Conservation (phyloP, 192 early-diverging fungal genomes). For the Mortierella claussenii region DNA sequence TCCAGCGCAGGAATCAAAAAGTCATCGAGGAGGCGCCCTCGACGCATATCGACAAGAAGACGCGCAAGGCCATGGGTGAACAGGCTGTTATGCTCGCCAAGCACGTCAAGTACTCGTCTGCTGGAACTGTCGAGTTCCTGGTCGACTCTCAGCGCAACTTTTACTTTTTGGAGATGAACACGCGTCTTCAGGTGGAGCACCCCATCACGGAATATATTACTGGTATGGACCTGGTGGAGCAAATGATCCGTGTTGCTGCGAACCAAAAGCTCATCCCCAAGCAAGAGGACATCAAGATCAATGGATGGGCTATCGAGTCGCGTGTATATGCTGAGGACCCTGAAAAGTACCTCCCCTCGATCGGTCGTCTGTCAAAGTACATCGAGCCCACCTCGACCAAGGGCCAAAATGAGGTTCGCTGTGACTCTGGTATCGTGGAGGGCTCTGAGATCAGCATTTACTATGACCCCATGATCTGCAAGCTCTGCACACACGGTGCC, state of each 20-base stretch:
- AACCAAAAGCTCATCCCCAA: slow-evolving; percentile 74
- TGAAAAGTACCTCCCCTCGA: slow-evolving; percentile 91
- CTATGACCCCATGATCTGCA: slow-evolving; percentile 97
- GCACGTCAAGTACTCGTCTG: slow-evolving; percentile 78
- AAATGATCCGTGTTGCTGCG: slow-evolving; percentile 94
- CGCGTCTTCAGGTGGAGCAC: slow-evolving; percentile 84
- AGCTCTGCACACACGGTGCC: slow-evolving; percentile 86
- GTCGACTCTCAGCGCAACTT: slow-evolving; percentile 78
- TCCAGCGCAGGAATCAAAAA: slow-evolving; percentile 85
- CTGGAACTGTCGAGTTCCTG: slow-evolving; percentile 83
- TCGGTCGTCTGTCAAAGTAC: slow-evolving; percentile 88
- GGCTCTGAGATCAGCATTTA: slow-evolving; percentile 95
- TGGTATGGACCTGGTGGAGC: slow-evolving; percentile 91
- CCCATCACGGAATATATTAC: slow-evolving; percentile 85
- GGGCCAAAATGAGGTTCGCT: slow-evolving; percentile 74
- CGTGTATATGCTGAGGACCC: slow-evolving; percentile 98
- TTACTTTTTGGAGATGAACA: slow-evolving; percentile 88
- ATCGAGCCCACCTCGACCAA: slow-evolving; percentile 73
- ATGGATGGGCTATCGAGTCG: slow-evolving; percentile 95
- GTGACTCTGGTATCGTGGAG: slow-evolving; percentile 92
- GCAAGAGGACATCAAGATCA: slow-evolving; percentile 80
- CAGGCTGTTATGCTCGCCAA: slow-evolving; percentile 81
- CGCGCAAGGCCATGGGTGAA: slow-evolving; percentile 78
- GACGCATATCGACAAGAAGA: slow-evolving; percentile 68
- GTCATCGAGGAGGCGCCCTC: slow-evolving; percentile 90